These are phyloP conservation scores for Paramecium sonneborni DNA, from an alignment of 73 alveolate species.

Conservation along the genomic window DNA sequence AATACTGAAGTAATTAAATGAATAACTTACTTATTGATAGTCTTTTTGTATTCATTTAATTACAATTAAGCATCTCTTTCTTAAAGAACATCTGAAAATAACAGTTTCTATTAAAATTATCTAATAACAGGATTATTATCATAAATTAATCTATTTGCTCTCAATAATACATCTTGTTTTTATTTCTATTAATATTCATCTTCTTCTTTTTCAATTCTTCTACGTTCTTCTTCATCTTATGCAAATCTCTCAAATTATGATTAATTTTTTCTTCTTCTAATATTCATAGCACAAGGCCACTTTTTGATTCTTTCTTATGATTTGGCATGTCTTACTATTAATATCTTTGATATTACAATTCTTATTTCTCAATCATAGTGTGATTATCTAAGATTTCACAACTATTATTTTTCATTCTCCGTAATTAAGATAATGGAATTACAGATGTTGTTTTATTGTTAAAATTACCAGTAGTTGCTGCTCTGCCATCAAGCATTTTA, in stretches of 20 bases:
- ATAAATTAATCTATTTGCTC: conserved; percentile 84
- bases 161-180: conserved; percentile 77
- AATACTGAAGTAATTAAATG: conserved; percentile 25
- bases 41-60: conserved; percentile 80
- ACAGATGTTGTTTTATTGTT: background rate
- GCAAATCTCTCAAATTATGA: conserved; percentile 80
- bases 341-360: background rate
- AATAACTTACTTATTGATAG: conserved; percentile 74
- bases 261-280: conserved; percentile 84
- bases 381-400: background rate
- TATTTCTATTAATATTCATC: conserved; percentile 78
- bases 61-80: conserved; percentile 85
- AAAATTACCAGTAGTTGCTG: background rate
- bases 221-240: conserved; percentile 83
- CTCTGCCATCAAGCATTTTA: background rate
- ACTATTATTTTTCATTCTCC: background rate
- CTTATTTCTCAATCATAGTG: background rate
- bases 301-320: conserved; percentile 77
- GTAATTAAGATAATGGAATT: background rate
- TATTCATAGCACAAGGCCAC: conserved; percentile 88
- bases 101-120: conserved; percentile 86
- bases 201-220: conserved; percentile 87
- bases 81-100: conserved; percentile 82
- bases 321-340: conserved; percentile 52
- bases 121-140: conserved; percentile 88